Evolutionary conservation across 2,329 filamentous ascomycete genomes (phyloP).

Genomic region (Aspergillus pseudoglaucus): DNA sequence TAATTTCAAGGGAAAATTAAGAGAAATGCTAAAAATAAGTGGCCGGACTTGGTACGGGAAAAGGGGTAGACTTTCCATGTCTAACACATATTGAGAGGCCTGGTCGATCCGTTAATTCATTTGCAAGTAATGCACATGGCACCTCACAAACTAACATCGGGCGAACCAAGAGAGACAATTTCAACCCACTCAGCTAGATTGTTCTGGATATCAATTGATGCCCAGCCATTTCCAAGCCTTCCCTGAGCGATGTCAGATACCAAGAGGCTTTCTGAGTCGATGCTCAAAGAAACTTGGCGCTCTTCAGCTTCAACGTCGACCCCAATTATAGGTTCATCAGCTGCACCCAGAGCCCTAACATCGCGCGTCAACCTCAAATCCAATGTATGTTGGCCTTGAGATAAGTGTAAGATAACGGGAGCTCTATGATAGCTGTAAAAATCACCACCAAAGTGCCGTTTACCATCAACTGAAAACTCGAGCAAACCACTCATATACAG

Average conservation of each 20-base stretch:
- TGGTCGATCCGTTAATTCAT: background rate
- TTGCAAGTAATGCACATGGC: background rate
- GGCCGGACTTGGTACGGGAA: constrained; percentile 30
- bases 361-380: constrained; percentile 51
- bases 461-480: constrained; percentile 48
- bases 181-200: constrained; percentile 19
- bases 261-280: constrained; percentile 33
- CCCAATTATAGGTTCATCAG: constrained; percentile 41
- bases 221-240: constrained; percentile 41
- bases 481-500: constrained; percentile 45
- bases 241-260: constrained; percentile 48
- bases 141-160: constrained; percentile 8
- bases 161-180: constrained; percentile 13
- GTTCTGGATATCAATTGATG: constrained; percentile 47
- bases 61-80: constrained; percentile 14
- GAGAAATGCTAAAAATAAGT: constrained; percentile 23
- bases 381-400: constrained; percentile 45
- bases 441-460: constrained; percentile 52
- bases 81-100: constrained; percentile 1
- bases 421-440: constrained; percentile 48
- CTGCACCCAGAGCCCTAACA: constrained; percentile 51
- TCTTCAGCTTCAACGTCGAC: constrained; percentile 32
- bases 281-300: constrained; percentile 19
- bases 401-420: constrained; percentile 45
- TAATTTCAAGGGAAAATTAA: background rate